Evolutionary conservation across 2,329 filamentous ascomycete genomes (phyloP), one percentile per base, ranked within the genome.

Genomic region (Fusarium nurragi): DNA sequence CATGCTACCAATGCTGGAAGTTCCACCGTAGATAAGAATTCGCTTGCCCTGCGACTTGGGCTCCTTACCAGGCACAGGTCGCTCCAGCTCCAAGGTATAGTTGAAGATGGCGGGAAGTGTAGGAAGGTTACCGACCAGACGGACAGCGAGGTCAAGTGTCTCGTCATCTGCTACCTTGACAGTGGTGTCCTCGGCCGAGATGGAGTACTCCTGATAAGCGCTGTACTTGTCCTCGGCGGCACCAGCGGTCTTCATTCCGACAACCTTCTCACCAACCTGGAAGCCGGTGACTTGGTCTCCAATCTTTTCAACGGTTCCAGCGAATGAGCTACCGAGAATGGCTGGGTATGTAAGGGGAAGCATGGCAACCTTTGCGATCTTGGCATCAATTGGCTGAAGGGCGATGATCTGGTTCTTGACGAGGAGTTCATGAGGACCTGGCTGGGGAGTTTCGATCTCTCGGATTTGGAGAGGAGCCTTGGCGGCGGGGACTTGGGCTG

Each of bases 391-490:
- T 6, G 65, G 65, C 19, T 68, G 64, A 16, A 68, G 43, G 3
- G 65, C 65, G 14, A 68, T 65, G 28, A 59, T 50, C 6, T 65
- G 46, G 46, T 65, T 68, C 21, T 68, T 68, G 25, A 68, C 51
- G 11, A 68, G 65, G 6, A 68, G 32, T 21, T 68, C 65, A 18
- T 60, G 37, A 5, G 56, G 60, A n/a, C 64, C 65, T 13, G 60
- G 65, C 13, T 65, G 26, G 5, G 64, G 60, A 6, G 60, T 68
- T 9, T 68, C 56, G 13, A 68, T 51, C 14, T 68, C 60, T 11
- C 37, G 38, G 5, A 68, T 32, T 22, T 40, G 49, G 0, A 68
- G 47, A 13, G 49, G 48, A 4, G 60, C 65, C 57, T 65, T 68
- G 7, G 64, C 56, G 26, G 60, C 46, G 2, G 64, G 64, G 22